phyloP scores from a whole-genome alignment of 2,329 filamentous ascomycete species.

The Fonsecaea nubica region DNA sequence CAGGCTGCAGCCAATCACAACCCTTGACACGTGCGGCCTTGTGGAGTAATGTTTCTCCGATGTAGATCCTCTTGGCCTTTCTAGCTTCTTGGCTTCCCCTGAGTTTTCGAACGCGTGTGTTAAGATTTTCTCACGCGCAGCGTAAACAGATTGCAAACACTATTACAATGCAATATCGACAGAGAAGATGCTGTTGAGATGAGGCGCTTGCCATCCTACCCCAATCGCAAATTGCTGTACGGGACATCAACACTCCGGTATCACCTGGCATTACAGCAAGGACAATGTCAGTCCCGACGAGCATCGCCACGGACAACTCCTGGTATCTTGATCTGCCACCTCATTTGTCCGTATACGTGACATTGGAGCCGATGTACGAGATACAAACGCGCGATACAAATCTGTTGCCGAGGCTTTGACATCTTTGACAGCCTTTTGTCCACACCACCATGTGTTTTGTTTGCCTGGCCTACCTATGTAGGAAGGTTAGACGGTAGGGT shows the following conservation, averaged over 20 bases:
- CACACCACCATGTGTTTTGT: constrained; percentile 4
- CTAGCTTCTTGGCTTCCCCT: background rate
- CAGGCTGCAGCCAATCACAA: constrained; percentile 4
- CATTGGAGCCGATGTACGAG: background rate
- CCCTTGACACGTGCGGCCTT: background rate
- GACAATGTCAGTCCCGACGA: background rate
- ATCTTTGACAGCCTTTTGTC: constrained; percentile 20
- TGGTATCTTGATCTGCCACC: background rate
- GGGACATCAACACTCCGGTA: constrained; percentile 15
- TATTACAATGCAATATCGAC: background rate
- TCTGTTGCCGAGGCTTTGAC: constrained; percentile 18
- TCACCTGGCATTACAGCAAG: background rate
- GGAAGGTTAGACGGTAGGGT: too few species aligned
- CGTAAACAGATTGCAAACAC: background rate
- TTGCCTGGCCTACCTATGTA: too few species aligned
- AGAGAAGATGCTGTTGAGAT: background rate
- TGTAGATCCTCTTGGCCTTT: background rate
- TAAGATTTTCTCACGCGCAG: background rate
- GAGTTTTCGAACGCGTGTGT: background rate
- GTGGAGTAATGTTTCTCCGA: background rate
- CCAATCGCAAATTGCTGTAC: background rate
- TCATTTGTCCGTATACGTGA: background rate
- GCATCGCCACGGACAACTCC: constrained; percentile 1
- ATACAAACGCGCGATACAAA: background rate
- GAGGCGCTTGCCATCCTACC: background rate